A percentile compares a stretch with the other conserved stretches of the same genome.
Evolutionary conservation across 176 grass and related monocot species (phyloP).

Genomic region (Olyra latifolia): DNA sequence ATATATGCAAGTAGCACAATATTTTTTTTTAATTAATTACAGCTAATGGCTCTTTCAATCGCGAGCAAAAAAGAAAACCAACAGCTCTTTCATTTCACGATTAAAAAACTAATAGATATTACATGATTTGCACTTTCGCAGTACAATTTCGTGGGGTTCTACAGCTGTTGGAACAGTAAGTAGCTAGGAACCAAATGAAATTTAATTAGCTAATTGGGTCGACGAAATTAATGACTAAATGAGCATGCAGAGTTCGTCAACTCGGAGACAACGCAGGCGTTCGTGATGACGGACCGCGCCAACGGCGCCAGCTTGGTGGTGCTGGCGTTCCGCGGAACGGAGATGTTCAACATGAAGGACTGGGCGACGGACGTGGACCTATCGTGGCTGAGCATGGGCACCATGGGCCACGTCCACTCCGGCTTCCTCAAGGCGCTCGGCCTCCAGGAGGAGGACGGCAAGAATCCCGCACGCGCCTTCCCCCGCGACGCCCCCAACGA

Average conservation of each 20-base stretch:
- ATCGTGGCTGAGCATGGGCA: slow-evolving; percentile 59
- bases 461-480: slow-evolving; percentile 49
- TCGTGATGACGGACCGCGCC: slow-evolving; percentile 51
- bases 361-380: slow-evolving; percentile 88
- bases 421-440: slow-evolving; percentile 94
- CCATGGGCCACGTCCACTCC: slow-evolving; percentile 72
- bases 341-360: slow-evolving; percentile 80
- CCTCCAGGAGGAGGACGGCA: slow-evolving; percentile 57
- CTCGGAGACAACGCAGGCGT: slow-evolving; percentile 69
- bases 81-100: too few relatives aligned
- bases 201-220: too few relatives aligned
- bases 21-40: too few relatives aligned
- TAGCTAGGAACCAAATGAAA: too few relatives aligned
- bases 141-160: too few relatives aligned
- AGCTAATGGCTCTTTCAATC: too few relatives aligned
- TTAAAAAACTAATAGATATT: neutral
- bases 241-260: slow-evolving; percentile 68
- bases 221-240: too few relatives aligned
- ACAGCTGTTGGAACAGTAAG: too few relatives aligned
- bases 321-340: slow-evolving; percentile 69
- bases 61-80: too few relatives aligned
- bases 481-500: neutral
- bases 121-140: slow-evolving; percentile 36
- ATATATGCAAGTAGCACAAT: too few relatives aligned
- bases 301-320: slow-evolving; percentile 50